Evolutionary conservation across 164 flowering plant species (phyloP).

Genomic region (Chimonanthus salicifolius): DNA sequence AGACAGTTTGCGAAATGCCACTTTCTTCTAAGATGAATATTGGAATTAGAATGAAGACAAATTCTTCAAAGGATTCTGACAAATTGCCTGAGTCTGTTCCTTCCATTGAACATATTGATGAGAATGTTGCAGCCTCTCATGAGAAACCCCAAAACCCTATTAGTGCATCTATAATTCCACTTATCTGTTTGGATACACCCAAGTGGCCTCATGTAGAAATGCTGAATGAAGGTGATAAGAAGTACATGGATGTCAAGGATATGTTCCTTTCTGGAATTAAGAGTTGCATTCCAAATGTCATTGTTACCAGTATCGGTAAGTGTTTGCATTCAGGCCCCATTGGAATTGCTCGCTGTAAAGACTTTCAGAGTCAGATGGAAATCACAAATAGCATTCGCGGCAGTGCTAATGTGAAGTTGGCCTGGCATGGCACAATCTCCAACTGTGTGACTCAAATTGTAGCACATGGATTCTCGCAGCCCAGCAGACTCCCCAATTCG

Average conservation of each 20-base stretch:
- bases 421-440: constrained; percentile 42
- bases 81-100: not conserved
- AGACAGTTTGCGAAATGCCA: not conserved
- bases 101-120: constrained; percentile 14
- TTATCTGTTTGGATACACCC: not conserved
- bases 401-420: constrained; percentile 26
- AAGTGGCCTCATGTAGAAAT: constrained; percentile 28
- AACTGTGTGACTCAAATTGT: constrained; percentile 25
- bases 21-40: constrained; percentile 20
- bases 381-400: constrained; percentile 32
- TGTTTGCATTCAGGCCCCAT: constrained; percentile 22
- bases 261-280: constrained; percentile 25
- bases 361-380: constrained; percentile 34
- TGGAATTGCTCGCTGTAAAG: constrained; percentile 30
- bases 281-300: constrained; percentile 13
- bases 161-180: not conserved
- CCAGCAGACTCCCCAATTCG: constrained; percentile 9
- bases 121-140: constrained; percentile 9
- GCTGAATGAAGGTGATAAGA: constrained; percentile 25
- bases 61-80: not conserved
- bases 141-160: constrained; percentile 7
- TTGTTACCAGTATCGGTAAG: constrained; percentile 29
- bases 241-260: constrained; percentile 14
- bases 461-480: constrained; percentile 40
- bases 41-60: constrained; percentile 7